phyloP scores from a whole-genome alignment of 352 stramenopile species.

The Plasmopara viticola region DNA sequence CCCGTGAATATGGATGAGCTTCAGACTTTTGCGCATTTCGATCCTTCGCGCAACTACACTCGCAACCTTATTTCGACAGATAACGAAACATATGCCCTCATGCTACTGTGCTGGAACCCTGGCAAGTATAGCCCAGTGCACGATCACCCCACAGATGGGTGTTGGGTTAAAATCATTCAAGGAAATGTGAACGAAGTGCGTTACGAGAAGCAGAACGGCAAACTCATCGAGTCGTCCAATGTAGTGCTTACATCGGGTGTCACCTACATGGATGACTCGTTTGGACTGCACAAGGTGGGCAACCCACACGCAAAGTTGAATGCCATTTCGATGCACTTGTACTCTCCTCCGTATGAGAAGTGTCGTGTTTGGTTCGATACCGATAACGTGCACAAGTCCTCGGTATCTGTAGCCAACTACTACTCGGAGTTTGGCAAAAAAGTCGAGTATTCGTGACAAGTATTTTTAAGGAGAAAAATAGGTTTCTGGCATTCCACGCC shows the following conservation, averaged over 20 bases:
- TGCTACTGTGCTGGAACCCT: conserved; percentile 92
- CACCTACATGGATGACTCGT: conserved; percentile 88
- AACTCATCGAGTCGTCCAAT: conserved; percentile 59
- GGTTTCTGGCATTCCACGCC: too few species aligned
- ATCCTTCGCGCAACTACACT: conserved; percentile 88
- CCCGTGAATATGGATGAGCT: conserved; percentile 50
- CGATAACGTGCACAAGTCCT: conserved; percentile 45
- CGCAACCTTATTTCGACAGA: conserved; percentile 92
- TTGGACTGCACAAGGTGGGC: conserved; percentile 90
- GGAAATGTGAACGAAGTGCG: conserved; percentile 86
- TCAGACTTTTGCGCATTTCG: conserved; percentile 75
- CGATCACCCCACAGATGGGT: conserved; percentile 90
- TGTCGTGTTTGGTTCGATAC: conserved; percentile 87
- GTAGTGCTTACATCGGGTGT: conserved; percentile 57
- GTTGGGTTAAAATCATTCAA: conserved; percentile 87
- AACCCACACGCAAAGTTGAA: conserved; percentile 59
- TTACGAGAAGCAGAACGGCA: conserved; percentile 47
- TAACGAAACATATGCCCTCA: conserved; percentile 88
- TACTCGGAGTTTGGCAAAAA: conserved; percentile 75
- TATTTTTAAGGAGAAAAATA: neutral
- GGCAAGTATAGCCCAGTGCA: conserved; percentile 88
- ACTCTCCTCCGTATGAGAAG: conserved; percentile 88
- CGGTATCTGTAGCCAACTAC: conserved; percentile 70
- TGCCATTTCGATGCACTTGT: conserved; percentile 91
- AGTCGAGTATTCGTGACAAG: conserved; percentile 25